Evolutionary conservation across 1,284 basidiomycete species (phyloP), one percentile per base, ranked within the genome.

Genomic region (Cutaneotrichosporon cyanovorans): DNA sequence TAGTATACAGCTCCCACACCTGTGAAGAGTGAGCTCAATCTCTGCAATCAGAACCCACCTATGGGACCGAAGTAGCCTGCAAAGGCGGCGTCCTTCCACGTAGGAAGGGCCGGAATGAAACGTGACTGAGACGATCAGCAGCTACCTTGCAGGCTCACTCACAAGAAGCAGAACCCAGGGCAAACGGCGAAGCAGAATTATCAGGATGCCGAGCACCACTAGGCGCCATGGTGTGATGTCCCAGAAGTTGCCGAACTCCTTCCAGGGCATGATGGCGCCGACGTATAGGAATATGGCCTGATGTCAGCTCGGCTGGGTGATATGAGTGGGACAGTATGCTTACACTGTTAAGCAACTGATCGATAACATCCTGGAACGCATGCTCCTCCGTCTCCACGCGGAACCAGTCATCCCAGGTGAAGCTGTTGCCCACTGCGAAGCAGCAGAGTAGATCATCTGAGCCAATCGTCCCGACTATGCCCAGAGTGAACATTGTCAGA

Each of bases 241-340:
- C 54, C 72, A 74, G 49, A 73, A 70, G 25, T 66, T 59, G 30
- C 56, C 54, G 48, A 70, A 67, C 23, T 71, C 50, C 6, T 20
- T 18, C 69, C 68, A 95, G 0, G 91, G 91, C 79, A 90, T 87
- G 80, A 90, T 88, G 28, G 90, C 87, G 51, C 90, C 90, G 46
- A 93, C 82, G 63, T 83, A 93, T 19, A 92, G 78, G 73, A 95
- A 95, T 32, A 71, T 58, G 1, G 58, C 72, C 66, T 68, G 41
- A 16, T 0, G 28, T 50, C 21, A 48, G 42, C 6, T 5, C 6
- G 3, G 4, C 4, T 12, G n/a, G 14, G 16, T 12, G 14, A n/a
- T 3, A 0, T 5, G 12, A 19, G 10, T 11, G 18, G 12, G 19
- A 4, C 16, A 9, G 20, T 1, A 5, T 9, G 12, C 22, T 22